Conservation (phyloP, 1,139 yeast species). For the Arxiozyma slooffiae region DNA sequence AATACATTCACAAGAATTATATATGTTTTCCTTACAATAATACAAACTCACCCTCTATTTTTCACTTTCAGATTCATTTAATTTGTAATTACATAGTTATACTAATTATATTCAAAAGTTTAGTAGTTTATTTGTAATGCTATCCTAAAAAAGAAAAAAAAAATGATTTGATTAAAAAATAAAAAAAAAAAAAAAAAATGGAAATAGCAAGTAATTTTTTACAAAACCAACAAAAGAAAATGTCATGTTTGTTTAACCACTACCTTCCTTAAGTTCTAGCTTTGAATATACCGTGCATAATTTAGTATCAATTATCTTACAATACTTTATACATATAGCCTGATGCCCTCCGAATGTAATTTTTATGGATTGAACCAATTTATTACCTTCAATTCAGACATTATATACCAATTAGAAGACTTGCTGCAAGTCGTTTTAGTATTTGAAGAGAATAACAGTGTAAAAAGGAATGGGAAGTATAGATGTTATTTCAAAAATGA, state of each 20-base stretch:
- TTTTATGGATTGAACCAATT: slow-evolving; percentile 12
- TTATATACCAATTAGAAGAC: slow-evolving; percentile 8
- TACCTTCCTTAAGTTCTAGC: neutral
- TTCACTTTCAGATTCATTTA: too few relatives aligned
- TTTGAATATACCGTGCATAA: neutral
- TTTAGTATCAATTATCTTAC: neutral
- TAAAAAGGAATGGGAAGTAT: neutral
- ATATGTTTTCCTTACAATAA: too few relatives aligned
- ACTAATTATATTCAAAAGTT: too few relatives aligned
- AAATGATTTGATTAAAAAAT: too few relatives aligned
- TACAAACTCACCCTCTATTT: neutral
- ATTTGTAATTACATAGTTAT: neutral
- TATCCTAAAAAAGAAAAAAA: too few relatives aligned
- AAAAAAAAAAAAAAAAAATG: too few relatives aligned
- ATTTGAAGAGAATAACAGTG: neutral
- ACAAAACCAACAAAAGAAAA: neutral
- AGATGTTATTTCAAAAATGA: neutral
- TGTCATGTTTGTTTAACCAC: too few relatives aligned
- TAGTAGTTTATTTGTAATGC: too few relatives aligned
- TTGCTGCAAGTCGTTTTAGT: slow-evolving; percentile 3
- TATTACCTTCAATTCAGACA: slow-evolving; percentile 4
- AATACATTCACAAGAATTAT: neutral
- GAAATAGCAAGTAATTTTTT: too few relatives aligned
- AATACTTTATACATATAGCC: neutral
- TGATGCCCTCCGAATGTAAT: slow-evolving; percentile 17